Percentiles rank a stretch among this genome's conserved stretches.
Evolutionary conservation across 805 yeast species (phyloP).

Genomic region (Pichia manshurica): DNA sequence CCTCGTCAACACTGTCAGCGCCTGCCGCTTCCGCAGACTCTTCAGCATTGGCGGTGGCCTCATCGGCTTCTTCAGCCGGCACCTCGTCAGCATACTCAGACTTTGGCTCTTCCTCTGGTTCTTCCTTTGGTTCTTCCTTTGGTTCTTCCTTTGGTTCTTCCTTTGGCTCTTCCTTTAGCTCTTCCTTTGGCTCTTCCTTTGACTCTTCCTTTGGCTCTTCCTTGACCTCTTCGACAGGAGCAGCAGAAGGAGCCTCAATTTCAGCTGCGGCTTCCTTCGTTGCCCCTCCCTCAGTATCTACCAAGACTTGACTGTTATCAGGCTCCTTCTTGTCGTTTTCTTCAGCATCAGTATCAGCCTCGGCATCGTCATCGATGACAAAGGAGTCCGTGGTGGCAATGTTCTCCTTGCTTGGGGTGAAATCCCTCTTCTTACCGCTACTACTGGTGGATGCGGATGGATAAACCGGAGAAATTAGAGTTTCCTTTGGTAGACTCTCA

Average conservation of each 20-base stretch:
- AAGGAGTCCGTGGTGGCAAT: slow-evolving; percentile 23
- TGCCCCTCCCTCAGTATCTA: slow-evolving; percentile 8
- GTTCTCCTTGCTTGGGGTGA: slow-evolving; percentile 15
- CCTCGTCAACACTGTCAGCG: not conserved
- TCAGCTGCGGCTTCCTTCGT: slow-evolving; percentile 6
- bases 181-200: not conserved
- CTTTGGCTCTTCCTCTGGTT: slow-evolving; percentile 1
- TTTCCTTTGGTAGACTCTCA: slow-evolving; percentile 28
- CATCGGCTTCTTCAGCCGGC: slow-evolving; percentile 7
- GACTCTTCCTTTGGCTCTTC: slow-evolving; percentile 4
- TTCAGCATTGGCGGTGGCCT: too few relatives aligned
- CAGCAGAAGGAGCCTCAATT: slow-evolving; percentile 9
- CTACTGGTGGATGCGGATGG: not conserved
- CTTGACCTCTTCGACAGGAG: slow-evolving; percentile 1
- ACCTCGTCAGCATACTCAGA: not conserved
- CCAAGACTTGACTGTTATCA: slow-evolving; percentile 10
- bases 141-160: slow-evolving; percentile 6
- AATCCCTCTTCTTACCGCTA: slow-evolving; percentile 3
- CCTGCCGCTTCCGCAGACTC: slow-evolving; percentile 31
- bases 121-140: not conserved
- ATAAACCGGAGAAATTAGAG: slow-evolving; percentile 28
- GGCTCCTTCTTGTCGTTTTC: slow-evolving; percentile 23
- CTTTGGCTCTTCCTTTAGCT: slow-evolving; percentile 1
- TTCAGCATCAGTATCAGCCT: slow-evolving; percentile 11
- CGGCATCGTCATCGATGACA: slow-evolving; percentile 28